These are phyloP conservation scores for Berberis thunbergii DNA, from an alignment of 164 flowering plant species.

Conservation along the genomic window DNA sequence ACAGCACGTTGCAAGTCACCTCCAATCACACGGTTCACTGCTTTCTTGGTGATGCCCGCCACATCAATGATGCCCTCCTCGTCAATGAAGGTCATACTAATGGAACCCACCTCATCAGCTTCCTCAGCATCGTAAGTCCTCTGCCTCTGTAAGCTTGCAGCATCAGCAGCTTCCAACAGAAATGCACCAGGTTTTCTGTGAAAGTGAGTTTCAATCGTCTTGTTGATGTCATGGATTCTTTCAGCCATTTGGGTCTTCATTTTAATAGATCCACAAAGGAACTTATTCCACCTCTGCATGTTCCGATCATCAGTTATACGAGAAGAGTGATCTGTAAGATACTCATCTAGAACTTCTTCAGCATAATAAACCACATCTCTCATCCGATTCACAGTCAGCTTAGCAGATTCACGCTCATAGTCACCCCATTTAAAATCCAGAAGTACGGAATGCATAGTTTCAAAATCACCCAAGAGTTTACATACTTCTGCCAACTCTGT, in stretches of 20 bases:
- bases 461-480: too few species aligned
- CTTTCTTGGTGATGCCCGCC: background rate
- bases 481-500: too few species aligned
- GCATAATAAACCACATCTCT: background rate
- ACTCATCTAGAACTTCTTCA: background rate
- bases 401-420: too few species aligned
- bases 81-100: background rate
- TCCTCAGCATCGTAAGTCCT: background rate
- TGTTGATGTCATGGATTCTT: conserved; percentile 7
- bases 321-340: background rate
- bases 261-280: too few species aligned
- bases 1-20: conserved; percentile 7
- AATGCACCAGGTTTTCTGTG: background rate
- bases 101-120: conserved; percentile 17
- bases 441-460: too few species aligned
- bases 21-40: conserved; percentile 6
- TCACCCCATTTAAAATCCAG: too few species aligned
- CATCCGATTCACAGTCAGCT: too few species aligned
- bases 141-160: background rate
- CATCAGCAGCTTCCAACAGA: background rate
- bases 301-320: background rate
- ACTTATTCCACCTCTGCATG: background rate
- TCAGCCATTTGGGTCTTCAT: background rate
- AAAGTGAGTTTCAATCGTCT: too few species aligned
- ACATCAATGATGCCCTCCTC: too few species aligned